Percentiles rank a stretch among this genome's conserved stretches.
phyloP scores from a whole-genome alignment of 805 yeast genomes.

The Teunomyces cretensis region DNA sequence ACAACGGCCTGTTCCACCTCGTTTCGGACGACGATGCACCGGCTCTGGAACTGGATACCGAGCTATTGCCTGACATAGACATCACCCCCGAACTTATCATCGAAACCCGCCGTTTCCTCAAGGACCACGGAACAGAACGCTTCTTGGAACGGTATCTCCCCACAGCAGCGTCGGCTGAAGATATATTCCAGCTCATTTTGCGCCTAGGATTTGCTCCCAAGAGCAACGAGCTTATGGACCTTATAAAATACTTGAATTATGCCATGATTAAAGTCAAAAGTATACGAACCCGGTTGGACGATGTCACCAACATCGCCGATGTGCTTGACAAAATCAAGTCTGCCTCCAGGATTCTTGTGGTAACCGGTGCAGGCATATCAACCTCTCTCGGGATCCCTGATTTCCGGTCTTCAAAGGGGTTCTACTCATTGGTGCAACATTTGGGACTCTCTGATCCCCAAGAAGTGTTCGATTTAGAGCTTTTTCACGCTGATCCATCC shows the following conservation, averaged over 20 bases:
- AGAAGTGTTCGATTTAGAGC: slow-evolving; percentile 42
- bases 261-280: slow-evolving; percentile 64
- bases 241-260: slow-evolving; percentile 53
- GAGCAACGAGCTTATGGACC: slow-evolving; percentile 45
- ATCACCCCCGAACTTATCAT: slow-evolving; percentile 11
- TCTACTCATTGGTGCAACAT: slow-evolving; percentile 55
- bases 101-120: slow-evolving; percentile 48
- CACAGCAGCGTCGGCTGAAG: slow-evolving; percentile 55
- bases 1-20: not conserved
- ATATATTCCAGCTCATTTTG: slow-evolving; percentile 55
- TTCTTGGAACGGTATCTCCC: slow-evolving; percentile 67
- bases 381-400: slow-evolving; percentile 47
- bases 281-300: slow-evolving; percentile 54
- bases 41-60: not conserved
- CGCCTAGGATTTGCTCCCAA: slow-evolving; percentile 59
- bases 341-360: slow-evolving; percentile 44
- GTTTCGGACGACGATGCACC: not conserved
- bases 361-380: slow-evolving; percentile 48
- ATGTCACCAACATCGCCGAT: slow-evolving; percentile 58
- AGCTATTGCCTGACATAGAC: slow-evolving; percentile 3
- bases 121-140: slow-evolving; percentile 54
- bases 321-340: slow-evolving; percentile 52
- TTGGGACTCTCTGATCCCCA: slow-evolving; percentile 44
- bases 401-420: slow-evolving; percentile 54
- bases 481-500: slow-evolving; percentile 37